Evolutionary conservation across 2,329 filamentous ascomycete genomes (phyloP), one percentile per base, ranked within the genome.

Genomic region (Cladorrhinum sp.): DNA sequence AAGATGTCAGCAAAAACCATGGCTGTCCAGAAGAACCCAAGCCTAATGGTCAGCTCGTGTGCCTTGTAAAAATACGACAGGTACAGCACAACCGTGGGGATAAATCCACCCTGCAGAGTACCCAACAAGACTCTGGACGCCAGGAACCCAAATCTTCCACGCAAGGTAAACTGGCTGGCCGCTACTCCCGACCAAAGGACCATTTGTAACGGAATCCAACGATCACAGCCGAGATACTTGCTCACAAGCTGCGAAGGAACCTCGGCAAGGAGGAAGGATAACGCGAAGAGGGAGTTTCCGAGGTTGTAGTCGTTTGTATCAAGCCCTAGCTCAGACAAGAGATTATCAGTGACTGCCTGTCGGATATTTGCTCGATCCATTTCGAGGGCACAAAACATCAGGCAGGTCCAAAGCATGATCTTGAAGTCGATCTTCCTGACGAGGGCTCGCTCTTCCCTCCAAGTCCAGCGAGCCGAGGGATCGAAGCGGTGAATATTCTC

Each of bases 241-340:
- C 78, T 81, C 13, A 87, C 67, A 8, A 88, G 75, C 66, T 87
- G 84, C 0, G 84, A 87, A 0, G 85, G 85, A 1, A 88, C 72
- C 65, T 88, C 85, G 0, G 85, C 83, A 3, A 78, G 71, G 1
- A 86, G 71, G 64, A 86, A 86, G 0, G 77, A 77, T 3, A 84
- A 68, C 0, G 78, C 75, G 64, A 84, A 85, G 51, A 86, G 77
- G 0, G 80, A 82, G 66, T 85, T 77, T 24, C 83, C 83, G 16
- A 79, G 70, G 66, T 85, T 85, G 68, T 80, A 82, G 58, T 80
- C 69, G 50, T 76, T 75, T 1, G 73, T 75, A 16, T 65, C 62
- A 53, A 75, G 66, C 0, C 68, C 66, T 3, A 76, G 63, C 32
- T 75, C 74, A 1, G 69, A 66, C 9, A 74, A 52, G 54, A 73